phyloP scores from a whole-genome alignment of 352 stramenopile genomes.

The Halophytophthora polymorphica region DNA sequence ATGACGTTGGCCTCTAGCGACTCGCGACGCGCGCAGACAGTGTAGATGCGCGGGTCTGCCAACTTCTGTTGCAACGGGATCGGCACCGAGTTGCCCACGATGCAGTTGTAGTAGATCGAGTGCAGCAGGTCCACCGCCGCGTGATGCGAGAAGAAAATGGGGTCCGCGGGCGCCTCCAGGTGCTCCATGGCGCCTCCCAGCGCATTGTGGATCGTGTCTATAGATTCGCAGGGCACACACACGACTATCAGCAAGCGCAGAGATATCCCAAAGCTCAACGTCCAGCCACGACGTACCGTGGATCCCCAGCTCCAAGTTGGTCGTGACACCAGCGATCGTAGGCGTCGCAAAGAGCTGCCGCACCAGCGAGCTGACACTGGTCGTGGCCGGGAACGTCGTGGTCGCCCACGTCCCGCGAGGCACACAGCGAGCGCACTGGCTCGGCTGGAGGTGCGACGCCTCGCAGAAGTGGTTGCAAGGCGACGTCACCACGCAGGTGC shows the following conservation, averaged over 20 bases:
- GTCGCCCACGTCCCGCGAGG: slow-evolving; percentile 62
- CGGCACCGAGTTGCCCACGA: slow-evolving; percentile 55
- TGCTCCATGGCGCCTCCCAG: slow-evolving; percentile 65
- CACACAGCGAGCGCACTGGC: slow-evolving; percentile 56
- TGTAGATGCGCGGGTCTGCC: slow-evolving; percentile 56
- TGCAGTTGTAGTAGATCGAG: slow-evolving; percentile 83
- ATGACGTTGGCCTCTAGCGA: slow-evolving; percentile 25
- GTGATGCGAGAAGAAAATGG: slow-evolving; percentile 88
- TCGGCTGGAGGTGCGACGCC: slow-evolving; percentile 34
- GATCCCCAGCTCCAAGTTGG: slow-evolving; percentile 66
- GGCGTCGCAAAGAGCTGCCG: slow-evolving; percentile 66
- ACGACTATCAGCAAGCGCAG: slow-evolving; percentile 10
- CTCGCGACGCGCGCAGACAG: slow-evolving; percentile 43
- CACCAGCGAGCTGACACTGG: slow-evolving; percentile 69
- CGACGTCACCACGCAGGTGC: slow-evolving; percentile 43
- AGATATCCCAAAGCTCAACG: not conserved
- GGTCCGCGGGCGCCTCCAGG: slow-evolving; percentile 73
- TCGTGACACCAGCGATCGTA: slow-evolving; percentile 63
- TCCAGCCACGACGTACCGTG: slow-evolving; percentile 56
- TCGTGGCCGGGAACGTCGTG: slow-evolving; percentile 57
- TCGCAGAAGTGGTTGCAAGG: slow-evolving; percentile 81
- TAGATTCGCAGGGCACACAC: slow-evolving; percentile 4
- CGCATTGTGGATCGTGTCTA: slow-evolving; percentile 80
- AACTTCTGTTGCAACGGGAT: slow-evolving; percentile 57
- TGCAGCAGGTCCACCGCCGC: slow-evolving; percentile 80